phyloP scores from a whole-genome alignment of 2,329 filamentous ascomycete genomes.

The Neocatenulostroma microsporum region DNA sequence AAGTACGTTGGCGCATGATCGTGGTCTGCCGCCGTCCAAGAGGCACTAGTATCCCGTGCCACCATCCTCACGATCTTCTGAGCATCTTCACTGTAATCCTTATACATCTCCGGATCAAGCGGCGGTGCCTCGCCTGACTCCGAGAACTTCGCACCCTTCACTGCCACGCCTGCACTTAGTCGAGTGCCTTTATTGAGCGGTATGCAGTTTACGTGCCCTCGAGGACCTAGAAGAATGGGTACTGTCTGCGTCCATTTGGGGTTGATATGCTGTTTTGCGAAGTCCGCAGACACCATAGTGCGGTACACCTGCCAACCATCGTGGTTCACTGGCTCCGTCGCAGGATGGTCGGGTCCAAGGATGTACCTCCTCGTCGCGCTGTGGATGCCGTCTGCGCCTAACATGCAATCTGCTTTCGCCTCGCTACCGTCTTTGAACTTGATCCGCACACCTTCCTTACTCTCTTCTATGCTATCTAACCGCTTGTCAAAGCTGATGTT shows the following conservation, averaged over 20 bases:
- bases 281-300: conserved; percentile 23
- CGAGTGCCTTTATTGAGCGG: conserved; percentile 25
- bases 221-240: conserved; percentile 26
- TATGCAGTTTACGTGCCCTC: conserved; percentile 28
- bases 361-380: conserved; percentile 42
- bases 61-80: conserved; percentile 23
- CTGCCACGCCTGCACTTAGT: conserved; percentile 23
- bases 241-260: conserved; percentile 25
- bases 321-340: conserved; percentile 24
- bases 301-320: conserved; percentile 28
- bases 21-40: conserved; percentile 28
- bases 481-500: conserved; percentile 40
- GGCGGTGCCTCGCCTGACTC: conserved; percentile 12
- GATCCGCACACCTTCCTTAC: conserved; percentile 28
- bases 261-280: conserved; percentile 24
- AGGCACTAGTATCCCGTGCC: conserved; percentile 20
- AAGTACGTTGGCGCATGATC: conserved; percentile 28
- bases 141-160: conserved; percentile 19
- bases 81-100: conserved; percentile 23
- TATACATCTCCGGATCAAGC: conserved; percentile 19
- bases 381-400: conserved; percentile 49
- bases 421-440: conserved; percentile 43
- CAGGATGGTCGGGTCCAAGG: conserved; percentile 29
- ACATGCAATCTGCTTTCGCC: conserved; percentile 40
- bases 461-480: conserved; percentile 29